Evolutionary conservation across 306 rosid genomes (phyloP).

Genomic region (Senna siamea): DNA sequence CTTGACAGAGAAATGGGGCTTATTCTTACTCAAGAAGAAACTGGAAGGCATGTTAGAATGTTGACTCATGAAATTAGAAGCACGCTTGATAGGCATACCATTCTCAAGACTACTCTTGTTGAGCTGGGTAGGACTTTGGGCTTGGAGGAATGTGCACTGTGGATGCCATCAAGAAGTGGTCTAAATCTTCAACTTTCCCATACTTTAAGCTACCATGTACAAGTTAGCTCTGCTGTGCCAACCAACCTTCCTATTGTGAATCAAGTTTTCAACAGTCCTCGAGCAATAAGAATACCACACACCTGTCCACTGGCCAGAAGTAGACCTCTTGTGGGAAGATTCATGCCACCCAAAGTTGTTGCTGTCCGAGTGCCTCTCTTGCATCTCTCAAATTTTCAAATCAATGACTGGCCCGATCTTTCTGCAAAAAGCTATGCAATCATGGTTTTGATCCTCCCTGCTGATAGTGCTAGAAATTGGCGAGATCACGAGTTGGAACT

Average conservation of each 20-base stretch:
- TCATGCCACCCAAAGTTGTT: constrained; percentile 72
- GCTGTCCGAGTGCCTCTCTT: constrained; percentile 91
- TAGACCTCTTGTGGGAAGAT: constrained; percentile 72
- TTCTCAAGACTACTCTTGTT: constrained; percentile 84
- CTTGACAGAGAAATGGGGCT: constrained; percentile 96
- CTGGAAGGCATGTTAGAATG: constrained; percentile 96
- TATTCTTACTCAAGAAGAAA: constrained; percentile 85
- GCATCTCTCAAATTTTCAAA: constrained; percentile 76
- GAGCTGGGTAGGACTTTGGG: constrained; percentile 89
- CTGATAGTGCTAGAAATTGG: constrained; percentile 78
- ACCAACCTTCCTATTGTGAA: constrained; percentile 65
- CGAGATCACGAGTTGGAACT: constrained; percentile 88
- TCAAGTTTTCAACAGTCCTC: constrained; percentile 69
- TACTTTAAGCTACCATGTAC: constrained; percentile 63
- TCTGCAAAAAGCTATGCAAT: constrained; percentile 79
- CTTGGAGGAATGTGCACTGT: constrained; percentile 83
- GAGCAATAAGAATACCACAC: constrained; percentile 66
- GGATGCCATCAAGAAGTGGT: constrained; percentile 91
- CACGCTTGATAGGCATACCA: constrained; percentile 85
- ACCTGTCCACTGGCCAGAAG: constrained; percentile 72
- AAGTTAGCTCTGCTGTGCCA: constrained; percentile 69
- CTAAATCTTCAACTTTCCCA: constrained; percentile 75
- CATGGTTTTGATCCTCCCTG: constrained; percentile 91
- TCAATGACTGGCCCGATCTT: constrained; percentile 79
- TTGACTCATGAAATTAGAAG: constrained; percentile 92